A percentile compares a stretch with the other conserved stretches of the same genome.
phyloP scores from a whole-genome alignment of 139 green algal species.

The Dunaliella sp. region DNA sequence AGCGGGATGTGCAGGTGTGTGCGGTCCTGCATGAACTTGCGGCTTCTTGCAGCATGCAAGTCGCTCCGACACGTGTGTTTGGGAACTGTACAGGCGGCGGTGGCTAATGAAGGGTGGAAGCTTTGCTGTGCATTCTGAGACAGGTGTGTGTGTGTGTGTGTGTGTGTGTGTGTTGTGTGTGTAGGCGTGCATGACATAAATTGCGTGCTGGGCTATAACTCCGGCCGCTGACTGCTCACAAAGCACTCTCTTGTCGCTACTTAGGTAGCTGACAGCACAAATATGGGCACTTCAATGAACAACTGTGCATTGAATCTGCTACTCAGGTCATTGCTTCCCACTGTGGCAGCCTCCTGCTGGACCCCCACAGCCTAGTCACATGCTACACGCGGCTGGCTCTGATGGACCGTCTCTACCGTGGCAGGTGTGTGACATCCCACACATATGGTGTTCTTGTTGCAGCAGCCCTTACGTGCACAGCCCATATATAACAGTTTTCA shows the following conservation, averaged over 20 bases:
- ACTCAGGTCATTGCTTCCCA: slow-evolving; percentile 60
- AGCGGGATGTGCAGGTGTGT: slow-evolving; percentile 72
- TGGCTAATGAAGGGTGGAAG: neutral
- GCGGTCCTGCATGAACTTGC: neutral
- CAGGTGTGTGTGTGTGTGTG: neutral
- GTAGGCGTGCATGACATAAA: neutral
- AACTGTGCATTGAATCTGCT: too few relatives aligned
- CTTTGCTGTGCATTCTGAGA: neutral
- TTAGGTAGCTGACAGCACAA: too few relatives aligned
- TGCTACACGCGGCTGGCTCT: neutral
- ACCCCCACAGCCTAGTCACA: slow-evolving; percentile 42
- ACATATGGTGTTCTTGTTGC: too few relatives aligned
- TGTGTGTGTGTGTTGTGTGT: neutral
- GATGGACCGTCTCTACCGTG: neutral
- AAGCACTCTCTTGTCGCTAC: too few relatives aligned
- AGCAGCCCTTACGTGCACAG: too few relatives aligned
- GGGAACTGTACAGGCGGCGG: neutral
- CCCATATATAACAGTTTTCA: too few relatives aligned
- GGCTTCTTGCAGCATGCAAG: neutral
- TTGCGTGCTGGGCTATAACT: neutral
- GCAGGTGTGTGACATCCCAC: too few relatives aligned
- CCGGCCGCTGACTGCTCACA: too few relatives aligned
- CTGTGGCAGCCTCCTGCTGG: slow-evolving; percentile 72
- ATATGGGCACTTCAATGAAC: too few relatives aligned
- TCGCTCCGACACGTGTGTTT: neutral